A percentile compares a stretch with the other conserved stretches of the same genome.
Conservation (phyloP, 2,329 filamentous ascomycete genomes). For the Coniochaeta sp. region DNA sequence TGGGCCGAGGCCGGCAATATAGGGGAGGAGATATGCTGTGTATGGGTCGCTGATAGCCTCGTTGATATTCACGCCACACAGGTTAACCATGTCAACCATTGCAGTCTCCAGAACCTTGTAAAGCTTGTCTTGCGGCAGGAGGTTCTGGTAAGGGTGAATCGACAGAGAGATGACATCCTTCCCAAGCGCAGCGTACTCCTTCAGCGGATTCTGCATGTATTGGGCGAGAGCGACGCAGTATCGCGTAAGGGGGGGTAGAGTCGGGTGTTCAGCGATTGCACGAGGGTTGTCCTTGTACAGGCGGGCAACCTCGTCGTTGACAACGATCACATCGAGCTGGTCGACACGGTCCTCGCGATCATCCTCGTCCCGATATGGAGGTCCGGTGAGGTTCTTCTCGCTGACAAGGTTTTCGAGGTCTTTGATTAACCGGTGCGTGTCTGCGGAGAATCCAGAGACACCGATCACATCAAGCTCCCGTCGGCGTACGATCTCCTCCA, state of each 20-base stretch:
- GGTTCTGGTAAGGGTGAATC: slow-evolving; percentile 84
- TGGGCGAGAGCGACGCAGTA: slow-evolving; percentile 87
- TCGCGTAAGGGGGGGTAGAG: slow-evolving; percentile 67
- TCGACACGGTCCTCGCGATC: slow-evolving; percentile 69
- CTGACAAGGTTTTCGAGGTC: slow-evolving; percentile 74
- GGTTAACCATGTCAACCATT: slow-evolving; percentile 97
- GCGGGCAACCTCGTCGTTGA: slow-evolving; percentile 96
- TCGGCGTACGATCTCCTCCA: slow-evolving; percentile 72
- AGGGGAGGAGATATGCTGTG: slow-evolving; percentile 81
- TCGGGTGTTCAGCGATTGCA: slow-evolving; percentile 73
- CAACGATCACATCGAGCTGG: slow-evolving; percentile 77
- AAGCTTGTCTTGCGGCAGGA: slow-evolving; percentile 82
- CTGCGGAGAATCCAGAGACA: slow-evolving; percentile 80
- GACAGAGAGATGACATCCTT: slow-evolving; percentile 79
- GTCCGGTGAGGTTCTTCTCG: slow-evolving; percentile 68
- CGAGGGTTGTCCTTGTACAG: slow-evolving; percentile 88
- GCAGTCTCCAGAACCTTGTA: slow-evolving; percentile 85
- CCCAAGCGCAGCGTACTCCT: slow-evolving; percentile 90
- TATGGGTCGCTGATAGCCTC: slow-evolving; percentile 78
- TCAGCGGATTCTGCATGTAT: slow-evolving; percentile 92
- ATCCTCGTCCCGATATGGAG: slow-evolving; percentile 77
- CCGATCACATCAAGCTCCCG: slow-evolving; percentile 85
- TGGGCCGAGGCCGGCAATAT: slow-evolving; percentile 83
- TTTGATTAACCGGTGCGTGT: slow-evolving; percentile 76
- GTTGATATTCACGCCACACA: slow-evolving; percentile 92